Percentiles rank a stretch among this genome's conserved stretches.
Evolutionary conservation across 257 asterid species (phyloP).

Genomic region (Apocynum venetum): DNA sequence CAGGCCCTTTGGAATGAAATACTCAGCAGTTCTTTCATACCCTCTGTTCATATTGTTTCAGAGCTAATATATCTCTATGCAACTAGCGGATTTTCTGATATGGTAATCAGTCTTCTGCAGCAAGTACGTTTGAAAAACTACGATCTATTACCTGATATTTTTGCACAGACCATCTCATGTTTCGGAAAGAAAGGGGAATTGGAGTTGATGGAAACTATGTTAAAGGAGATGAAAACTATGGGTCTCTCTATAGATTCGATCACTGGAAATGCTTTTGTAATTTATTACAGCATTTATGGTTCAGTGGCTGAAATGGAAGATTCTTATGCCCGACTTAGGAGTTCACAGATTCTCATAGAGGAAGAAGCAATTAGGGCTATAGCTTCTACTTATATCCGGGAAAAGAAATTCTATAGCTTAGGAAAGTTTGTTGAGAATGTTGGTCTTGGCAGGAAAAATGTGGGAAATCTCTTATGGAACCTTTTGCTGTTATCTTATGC

Average conservation of each 20-base stretch:
- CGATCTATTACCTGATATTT: slow-evolving; percentile 34
- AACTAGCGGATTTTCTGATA: slow-evolving; percentile 37
- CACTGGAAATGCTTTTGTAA: slow-evolving; percentile 72
- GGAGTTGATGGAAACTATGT: slow-evolving; percentile 60
- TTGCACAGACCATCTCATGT: slow-evolving; percentile 38
- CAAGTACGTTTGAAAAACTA: slow-evolving; percentile 43
- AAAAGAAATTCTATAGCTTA: slow-evolving; percentile 53
- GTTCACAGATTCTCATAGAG: slow-evolving; percentile 80
- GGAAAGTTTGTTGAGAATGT: slow-evolving; percentile 70
- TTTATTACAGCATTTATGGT: slow-evolving; percentile 57
- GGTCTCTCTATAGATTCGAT: slow-evolving; percentile 62
- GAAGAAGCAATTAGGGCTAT: slow-evolving; percentile 80
- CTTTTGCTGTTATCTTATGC: slow-evolving; percentile 82
- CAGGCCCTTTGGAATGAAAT: slow-evolving; percentile 57
- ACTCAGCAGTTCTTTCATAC: slow-evolving; percentile 49
- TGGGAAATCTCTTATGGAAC: slow-evolving; percentile 91
- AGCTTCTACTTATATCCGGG: slow-evolving; percentile 64
- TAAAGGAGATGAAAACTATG: slow-evolving; percentile 65
- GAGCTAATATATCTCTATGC: slow-evolving; percentile 49
- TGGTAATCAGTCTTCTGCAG: slow-evolving; percentile 42
- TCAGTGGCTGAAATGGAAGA: slow-evolving; percentile 59
- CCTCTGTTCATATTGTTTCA: slow-evolving; percentile 42
- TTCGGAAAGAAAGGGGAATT: slow-evolving; percentile 76
- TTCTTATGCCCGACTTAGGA: slow-evolving; percentile 72
- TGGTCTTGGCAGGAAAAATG: slow-evolving; percentile 84